Evolutionary conservation across 2,329 filamentous ascomycete species (phyloP).

Genomic region (Cercospora nicotianae): DNA sequence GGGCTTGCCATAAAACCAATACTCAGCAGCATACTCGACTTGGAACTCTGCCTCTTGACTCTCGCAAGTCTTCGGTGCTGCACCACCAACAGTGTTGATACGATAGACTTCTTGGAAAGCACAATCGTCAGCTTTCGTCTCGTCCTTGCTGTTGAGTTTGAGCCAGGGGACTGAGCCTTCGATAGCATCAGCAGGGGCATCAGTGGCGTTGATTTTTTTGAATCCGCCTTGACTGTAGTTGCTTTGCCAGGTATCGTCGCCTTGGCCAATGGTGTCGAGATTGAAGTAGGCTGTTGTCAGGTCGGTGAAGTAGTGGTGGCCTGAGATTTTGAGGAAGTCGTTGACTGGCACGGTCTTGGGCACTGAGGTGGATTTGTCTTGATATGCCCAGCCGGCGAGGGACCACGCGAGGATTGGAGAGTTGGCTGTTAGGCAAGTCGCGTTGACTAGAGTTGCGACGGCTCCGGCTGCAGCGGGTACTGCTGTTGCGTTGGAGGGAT

Average conservation of each 20-base stretch:
- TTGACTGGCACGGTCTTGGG: conserved; percentile 57
- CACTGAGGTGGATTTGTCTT: conserved; percentile 55
- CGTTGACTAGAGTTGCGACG: conserved; percentile 82
- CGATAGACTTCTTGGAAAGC: conserved; percentile 77
- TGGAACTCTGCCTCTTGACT: conserved; percentile 64
- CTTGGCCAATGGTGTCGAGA: conserved; percentile 57
- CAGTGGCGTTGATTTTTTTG: conserved; percentile 60
- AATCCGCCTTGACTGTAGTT: conserved; percentile 62
- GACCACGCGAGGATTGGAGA: conserved; percentile 65
- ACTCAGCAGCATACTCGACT: conserved; percentile 81
- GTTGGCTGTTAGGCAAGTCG: conserved; percentile 71
- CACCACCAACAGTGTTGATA: conserved; percentile 79
- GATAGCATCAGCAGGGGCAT: conserved; percentile 63
- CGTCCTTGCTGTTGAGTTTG: conserved; percentile 58
- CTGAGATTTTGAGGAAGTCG: conserved; percentile 54
- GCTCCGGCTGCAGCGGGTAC: conserved; percentile 69
- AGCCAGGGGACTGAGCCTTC: conserved; percentile 75
- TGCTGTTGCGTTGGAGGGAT: conserved; percentile 55
- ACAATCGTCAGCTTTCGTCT: conserved; percentile 48
- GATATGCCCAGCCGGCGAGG: conserved; percentile 67
- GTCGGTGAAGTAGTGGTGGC: conserved; percentile 79
- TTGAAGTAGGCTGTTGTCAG: conserved; percentile 75
- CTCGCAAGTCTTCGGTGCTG: conserved; percentile 69
- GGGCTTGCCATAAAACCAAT: conserved; percentile 56
- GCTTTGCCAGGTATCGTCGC: conserved; percentile 27